Percentiles rank a stretch among this genome's conserved stretches.
phyloP scores from a whole-genome alignment of 1,139 yeast species.

The Candida sp. region DNA sequence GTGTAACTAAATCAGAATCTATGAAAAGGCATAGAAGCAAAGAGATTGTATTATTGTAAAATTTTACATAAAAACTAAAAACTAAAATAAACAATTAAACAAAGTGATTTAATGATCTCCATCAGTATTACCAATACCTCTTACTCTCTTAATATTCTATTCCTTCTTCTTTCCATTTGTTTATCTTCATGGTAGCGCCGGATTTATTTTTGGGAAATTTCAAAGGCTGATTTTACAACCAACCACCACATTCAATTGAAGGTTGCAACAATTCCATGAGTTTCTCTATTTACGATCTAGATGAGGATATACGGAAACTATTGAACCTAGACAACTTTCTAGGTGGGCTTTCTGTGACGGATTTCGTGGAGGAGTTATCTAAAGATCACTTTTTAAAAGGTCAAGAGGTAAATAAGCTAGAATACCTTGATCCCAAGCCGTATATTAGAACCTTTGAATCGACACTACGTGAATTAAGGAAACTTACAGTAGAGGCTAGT shows the following conservation, averaged over 20 bases:
- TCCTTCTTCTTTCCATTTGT: not conserved
- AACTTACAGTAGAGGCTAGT: conserved; percentile 53
- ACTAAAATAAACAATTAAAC: no score
- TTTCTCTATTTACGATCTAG: conserved; percentile 54
- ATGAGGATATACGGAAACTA: conserved; percentile 65
- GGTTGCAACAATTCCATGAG: conserved; percentile 19
- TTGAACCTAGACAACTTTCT: conserved; percentile 72
- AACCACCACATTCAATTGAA: not conserved
- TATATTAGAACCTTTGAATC: conserved; percentile 92
- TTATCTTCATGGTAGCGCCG: not conserved
- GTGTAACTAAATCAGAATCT: no score
- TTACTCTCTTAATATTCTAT: no score
- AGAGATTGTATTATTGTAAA: no score
- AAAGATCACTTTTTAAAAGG: conserved; percentile 61
- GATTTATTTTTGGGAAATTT: not conserved
- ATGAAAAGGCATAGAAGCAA: no score
- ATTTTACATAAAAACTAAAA: no score
- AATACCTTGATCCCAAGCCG: conserved; percentile 85
- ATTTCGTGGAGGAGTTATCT: conserved; percentile 80
- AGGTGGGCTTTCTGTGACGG: conserved; percentile 67
- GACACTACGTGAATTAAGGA: conserved; percentile 67
- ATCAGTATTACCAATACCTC: no score
- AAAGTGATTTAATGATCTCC: no score
- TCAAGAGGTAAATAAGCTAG: conserved; percentile 52
- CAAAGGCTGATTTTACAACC: not conserved